Conservation (phyloP, 192 early-diverging fungal genomes). For the Podila minutissima region DNA sequence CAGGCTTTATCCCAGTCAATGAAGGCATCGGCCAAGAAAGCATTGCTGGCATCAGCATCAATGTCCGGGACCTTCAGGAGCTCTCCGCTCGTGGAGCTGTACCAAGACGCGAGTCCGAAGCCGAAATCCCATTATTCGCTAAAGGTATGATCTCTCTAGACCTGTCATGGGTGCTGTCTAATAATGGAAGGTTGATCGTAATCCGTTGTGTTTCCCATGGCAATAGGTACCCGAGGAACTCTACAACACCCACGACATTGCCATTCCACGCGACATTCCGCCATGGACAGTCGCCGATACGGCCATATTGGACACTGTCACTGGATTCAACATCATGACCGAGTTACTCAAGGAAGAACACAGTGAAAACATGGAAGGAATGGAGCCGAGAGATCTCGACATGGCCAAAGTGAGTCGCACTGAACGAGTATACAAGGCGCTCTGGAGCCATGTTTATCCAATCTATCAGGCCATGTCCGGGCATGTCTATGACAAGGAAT, state of each 20-base stretch:
- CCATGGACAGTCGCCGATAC: conserved; percentile 1
- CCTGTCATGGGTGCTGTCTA: too few species aligned
- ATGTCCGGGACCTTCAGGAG: too few species aligned
- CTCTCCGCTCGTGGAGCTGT: too few species aligned
- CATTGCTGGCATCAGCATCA: too few species aligned
- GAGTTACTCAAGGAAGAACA: conserved; percentile 7
- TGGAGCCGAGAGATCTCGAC: not conserved
- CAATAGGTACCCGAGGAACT: conserved; percentile 19
- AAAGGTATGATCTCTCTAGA: too few species aligned
- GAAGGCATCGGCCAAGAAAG: too few species aligned
- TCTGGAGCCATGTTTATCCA: too few species aligned
- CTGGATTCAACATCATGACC: conserved; percentile 11
- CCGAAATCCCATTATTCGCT: too few species aligned
- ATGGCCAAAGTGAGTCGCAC: not conserved
- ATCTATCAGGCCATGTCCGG: conserved; percentile 13
- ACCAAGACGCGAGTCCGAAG: too few species aligned
- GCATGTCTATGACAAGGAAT: not conserved
- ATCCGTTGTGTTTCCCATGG: too few species aligned
- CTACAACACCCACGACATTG: conserved; percentile 16
- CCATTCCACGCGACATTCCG: conserved; percentile 18
- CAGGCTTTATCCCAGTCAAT: too few species aligned
- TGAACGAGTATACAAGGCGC: not conserved
- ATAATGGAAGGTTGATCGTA: too few species aligned
- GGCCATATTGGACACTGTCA: not conserved
- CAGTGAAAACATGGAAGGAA: not conserved